A percentile compares a stretch with the other conserved stretches of the same genome.
phyloP scores from a whole-genome alignment of 306 rosid species.

The Hippophae gyantsensis region DNA sequence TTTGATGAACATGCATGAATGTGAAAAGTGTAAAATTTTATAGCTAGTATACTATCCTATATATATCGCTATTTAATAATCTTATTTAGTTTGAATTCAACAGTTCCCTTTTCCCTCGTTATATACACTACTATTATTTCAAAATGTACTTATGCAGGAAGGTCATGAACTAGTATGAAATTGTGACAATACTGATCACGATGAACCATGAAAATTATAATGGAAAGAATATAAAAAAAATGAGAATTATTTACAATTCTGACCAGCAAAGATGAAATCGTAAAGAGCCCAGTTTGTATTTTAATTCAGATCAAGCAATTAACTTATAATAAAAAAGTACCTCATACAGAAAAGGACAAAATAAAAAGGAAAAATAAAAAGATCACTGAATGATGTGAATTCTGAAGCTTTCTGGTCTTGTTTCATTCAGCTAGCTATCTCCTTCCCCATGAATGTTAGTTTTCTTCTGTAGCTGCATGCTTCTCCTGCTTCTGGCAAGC shows the following conservation, averaged over 20 bases:
- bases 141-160: too few relatives aligned
- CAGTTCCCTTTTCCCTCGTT: too few relatives aligned
- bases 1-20: too few relatives aligned
- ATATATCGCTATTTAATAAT: too few relatives aligned
- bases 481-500: conserved; percentile 12
- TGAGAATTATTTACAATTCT: not conserved
- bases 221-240: too few relatives aligned
- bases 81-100: too few relatives aligned
- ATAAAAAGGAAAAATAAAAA: not conserved
- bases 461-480: not conserved
- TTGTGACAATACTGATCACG: too few relatives aligned
- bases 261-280: not conserved
- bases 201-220: too few relatives aligned
- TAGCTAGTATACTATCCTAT: too few relatives aligned
- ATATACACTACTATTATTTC: too few relatives aligned
- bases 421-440: not conserved
- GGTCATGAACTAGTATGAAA: too few relatives aligned
- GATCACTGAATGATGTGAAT: not conserved
- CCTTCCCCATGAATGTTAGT: not conserved
- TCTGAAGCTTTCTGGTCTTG: not conserved
- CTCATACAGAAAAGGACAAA: not conserved
- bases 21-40: too few relatives aligned
- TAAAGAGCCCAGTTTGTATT: not conserved
- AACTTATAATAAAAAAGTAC: not conserved
- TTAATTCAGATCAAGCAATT: not conserved